Evolutionary conservation across 805 yeast species (phyloP), one percentile per base, ranked within the genome.

Genomic region (Kockiozyma suomiensis): DNA sequence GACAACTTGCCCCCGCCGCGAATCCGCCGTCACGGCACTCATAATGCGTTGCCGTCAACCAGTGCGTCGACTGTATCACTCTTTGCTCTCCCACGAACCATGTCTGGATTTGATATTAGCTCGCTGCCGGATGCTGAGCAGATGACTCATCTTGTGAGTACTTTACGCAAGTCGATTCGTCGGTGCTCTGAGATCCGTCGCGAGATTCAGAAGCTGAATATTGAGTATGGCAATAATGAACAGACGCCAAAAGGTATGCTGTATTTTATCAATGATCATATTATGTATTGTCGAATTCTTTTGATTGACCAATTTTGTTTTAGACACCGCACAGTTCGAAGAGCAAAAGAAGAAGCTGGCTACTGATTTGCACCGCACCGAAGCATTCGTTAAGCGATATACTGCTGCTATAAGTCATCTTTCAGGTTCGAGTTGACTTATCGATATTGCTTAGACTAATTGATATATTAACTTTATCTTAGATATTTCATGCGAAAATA

Each of bases 351-450:
- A 21, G 49, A 54, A 50, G 47, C 55, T 61, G 25, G 60, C 54
- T 23, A 61, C 42, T 3, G 65, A 61, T 42, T 35, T 61, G 28
- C 47, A 51, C 32, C 59, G 65, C 6, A 19, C 58, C 8, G 63
- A 61, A 17, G 65, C 65, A 10, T 61, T 61, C 32, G 64, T 55
- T 4, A 45, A 58, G 17, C 47, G 60, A n/a, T 61, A 61, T 43
- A 61, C 45, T 25, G 50, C 53, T 10, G 58, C 64, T 5, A 37
- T 60, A 13, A 33, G 61, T 21, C 57, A 58, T n/a, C 26, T 60
- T 17, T 58, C 62, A 4, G 62, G 62, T 58, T 48, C 33, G 42
- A 7, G 19, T 33, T 28, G 26, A n/a, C 12, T 13, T 10, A 13
- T 41, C 25, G 25, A 4, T 35, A 8, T 10, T 43, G 15, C 37